Percentiles rank a stretch among this genome's conserved stretches.
Evolutionary conservation across 1,284 basidiomycete genomes (phyloP).

Genomic region (Apiotrichum sp.): DNA sequence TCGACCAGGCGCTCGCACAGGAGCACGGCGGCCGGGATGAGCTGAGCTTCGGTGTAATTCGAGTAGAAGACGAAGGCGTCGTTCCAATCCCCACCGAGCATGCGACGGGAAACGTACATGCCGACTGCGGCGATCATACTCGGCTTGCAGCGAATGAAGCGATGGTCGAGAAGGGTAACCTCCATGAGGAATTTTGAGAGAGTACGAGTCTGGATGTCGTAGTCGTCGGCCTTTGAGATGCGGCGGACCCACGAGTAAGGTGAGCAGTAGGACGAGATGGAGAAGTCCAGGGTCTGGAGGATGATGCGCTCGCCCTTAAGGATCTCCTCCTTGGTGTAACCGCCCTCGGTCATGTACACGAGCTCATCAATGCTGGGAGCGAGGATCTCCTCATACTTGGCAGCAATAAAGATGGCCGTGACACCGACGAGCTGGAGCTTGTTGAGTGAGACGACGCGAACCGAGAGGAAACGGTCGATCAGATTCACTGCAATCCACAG

Average conservation of each 20-base stretch:
- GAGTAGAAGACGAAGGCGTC: conserved; percentile 92
- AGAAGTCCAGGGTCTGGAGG: conserved; percentile 83
- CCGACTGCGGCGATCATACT: conserved; percentile 93
- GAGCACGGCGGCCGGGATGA: conserved; percentile 73
- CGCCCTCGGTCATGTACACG: conserved; percentile 94
- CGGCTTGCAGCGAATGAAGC: conserved; percentile 89
- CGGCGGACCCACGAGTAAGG: conserved; percentile 99
- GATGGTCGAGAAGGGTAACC: conserved; percentile 85
- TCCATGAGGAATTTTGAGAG: conserved; percentile 97
- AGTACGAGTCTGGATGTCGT: conserved; percentile 95
- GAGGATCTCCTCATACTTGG: conserved; percentile 61
- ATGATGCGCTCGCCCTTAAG: conserved; percentile 97
- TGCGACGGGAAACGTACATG: conserved; percentile 89
- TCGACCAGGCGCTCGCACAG: conserved; percentile 81
- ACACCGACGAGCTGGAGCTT: conserved; percentile 62
- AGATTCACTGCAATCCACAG: conserved; percentile 63
- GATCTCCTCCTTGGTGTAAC: conserved; percentile 90
- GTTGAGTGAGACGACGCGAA: conserved; percentile 56
- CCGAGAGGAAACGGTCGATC: conserved; percentile 59
- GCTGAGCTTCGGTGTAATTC: conserved; percentile 82
- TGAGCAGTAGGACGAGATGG: conserved; percentile 94
- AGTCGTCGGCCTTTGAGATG: conserved; percentile 98
- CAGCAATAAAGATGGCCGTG: conserved; percentile 60
- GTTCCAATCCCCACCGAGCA: conserved; percentile 89
- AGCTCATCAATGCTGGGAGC: conserved; percentile 91